These are phyloP conservation scores for Gossypium raimondii DNA, from an alignment of 345 rosid genomes.

Conservation along the genomic window DNA sequence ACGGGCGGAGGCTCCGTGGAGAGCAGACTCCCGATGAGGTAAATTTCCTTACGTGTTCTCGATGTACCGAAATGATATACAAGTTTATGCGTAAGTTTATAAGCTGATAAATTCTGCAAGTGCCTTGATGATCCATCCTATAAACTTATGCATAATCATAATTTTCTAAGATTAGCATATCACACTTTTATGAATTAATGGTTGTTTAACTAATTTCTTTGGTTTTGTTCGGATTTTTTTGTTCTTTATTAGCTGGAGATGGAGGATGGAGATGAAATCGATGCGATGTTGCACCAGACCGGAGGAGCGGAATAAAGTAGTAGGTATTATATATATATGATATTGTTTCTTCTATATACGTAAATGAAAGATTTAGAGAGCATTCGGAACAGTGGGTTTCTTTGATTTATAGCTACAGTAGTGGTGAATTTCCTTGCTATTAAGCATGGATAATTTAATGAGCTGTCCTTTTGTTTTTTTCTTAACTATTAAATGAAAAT, in stretches of 20 bases:
- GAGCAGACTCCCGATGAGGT: conserved; percentile 99
- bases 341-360: not conserved
- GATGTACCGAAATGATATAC: not conserved
- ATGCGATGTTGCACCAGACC: not conserved
- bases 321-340: not conserved
- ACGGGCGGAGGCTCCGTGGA: conserved; percentile 78
- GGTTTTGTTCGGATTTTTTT: not conserved
- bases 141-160: too few relatives aligned
- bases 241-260: not conserved
- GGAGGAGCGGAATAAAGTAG: not conserved
- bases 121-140: too few relatives aligned
- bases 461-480: not conserved
- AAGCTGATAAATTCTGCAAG: not conserved
- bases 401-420: not conserved
- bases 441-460: not conserved
- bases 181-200: not conserved
- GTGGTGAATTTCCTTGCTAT: not conserved
- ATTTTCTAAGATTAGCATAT: not conserved
- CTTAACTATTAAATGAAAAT: not conserved
- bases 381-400: not conserved
- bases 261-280: not conserved
- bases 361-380: not conserved
- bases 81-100: not conserved
- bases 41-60: not conserved
- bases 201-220: not conserved